Evolutionary conservation across 768 basidiomycete genomes (phyloP), one percentile per base, ranked within the genome.

Genomic region (Russula griseocarnosa): DNA sequence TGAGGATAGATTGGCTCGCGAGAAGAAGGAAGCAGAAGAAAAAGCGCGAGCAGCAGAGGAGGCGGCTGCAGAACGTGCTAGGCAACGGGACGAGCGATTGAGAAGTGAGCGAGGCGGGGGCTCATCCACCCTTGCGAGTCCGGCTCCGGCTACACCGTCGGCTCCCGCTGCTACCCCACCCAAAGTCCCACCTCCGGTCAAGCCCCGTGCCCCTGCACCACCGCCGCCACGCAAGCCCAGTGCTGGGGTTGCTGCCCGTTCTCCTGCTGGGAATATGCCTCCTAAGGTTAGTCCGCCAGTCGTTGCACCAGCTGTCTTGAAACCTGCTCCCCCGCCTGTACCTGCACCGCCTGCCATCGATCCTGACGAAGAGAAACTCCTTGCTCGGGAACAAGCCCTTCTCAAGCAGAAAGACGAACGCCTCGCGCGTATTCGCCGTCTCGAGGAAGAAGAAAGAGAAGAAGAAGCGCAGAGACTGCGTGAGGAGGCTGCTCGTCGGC

Each of bases 1-100:
- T 3, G 90, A 93, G 71, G 90, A 94, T 67, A 79, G 95, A 11
- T 81, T 98, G 6, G 86, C 83, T 42, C 80, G 86, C 69, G 96
- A 98, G 71, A 90, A 88, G 79, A 86, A 83, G 71, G 96, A 97
- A 72, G 95, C 95, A 0, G 94, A 94, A 67, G 90, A 92, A 73
- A 92, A 90, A 73, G 84, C 83, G 0, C 82, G 79, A 61, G 77
- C 81, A 54, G 94, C 93, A 0, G 94, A 97, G 73, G 81, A 81
- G 66, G 86, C 90, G 69, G 88, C 89, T 2, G 88, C 88, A 67
- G 90, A 90, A 65, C 79, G 94, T 61, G 92, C 94, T 70, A 80
- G 81, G 55, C 73, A 83, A 47, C 80, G 96, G 51, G 80, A 78
- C 67, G 88, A 90, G 68, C 79, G 91, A 56, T 72, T 98, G 44